Evolutionary conservation across 1,284 basidiomycete genomes (phyloP), one percentile per base, ranked within the genome.

Genomic region (Malassezia japonica): DNA sequence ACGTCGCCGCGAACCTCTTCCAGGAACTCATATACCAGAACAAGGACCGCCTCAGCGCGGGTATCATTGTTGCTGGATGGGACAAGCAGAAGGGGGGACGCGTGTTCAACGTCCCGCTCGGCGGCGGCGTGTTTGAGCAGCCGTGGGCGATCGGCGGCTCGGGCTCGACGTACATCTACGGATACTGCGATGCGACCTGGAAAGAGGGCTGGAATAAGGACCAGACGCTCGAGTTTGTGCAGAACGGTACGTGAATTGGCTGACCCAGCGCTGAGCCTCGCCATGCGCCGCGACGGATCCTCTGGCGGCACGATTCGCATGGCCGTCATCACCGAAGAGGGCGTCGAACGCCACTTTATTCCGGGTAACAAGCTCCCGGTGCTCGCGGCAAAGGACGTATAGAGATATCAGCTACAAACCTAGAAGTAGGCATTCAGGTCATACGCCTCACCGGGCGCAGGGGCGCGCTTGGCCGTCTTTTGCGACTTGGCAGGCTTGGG

Each of bases 181-280:
- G 92, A 41, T 98, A 94, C 77, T 98, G 94, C 72, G 94, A 99
- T 74, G 88, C 94, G 25, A 96, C 89, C n/a, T 99, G 87, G 76
- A 77, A 82, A 72, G 88, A 92, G 31, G 88, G 86, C n/a, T 92
- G 87, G 91, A 82, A 81, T 3, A 81, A 81, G 62, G 87, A 90
- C 36, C 81, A 96, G 76, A 96, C 91, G 0, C 76, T 99, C 53
- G 79, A 91, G 38, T 98, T 98, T 73, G 92, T 98, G 50, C 86
- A 83, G 77, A 94, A 98, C 76, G 58, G 88, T 81, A 33, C 25
- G 56, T 46, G 5, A 15, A 24, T n/a, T 40, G 9, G 31, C 36
- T 24, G 12, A 20, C 3, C 21, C 50, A 67, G 92, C 94, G 3
- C 81, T 99, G 46, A 77, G 89, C 7, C 80, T 99, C 42, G 94